A percentile compares a stretch with the other conserved stretches of the same genome.
Conservation (phyloP, 1,284 basidiomycete species). For the Spongiforma sp. region DNA sequence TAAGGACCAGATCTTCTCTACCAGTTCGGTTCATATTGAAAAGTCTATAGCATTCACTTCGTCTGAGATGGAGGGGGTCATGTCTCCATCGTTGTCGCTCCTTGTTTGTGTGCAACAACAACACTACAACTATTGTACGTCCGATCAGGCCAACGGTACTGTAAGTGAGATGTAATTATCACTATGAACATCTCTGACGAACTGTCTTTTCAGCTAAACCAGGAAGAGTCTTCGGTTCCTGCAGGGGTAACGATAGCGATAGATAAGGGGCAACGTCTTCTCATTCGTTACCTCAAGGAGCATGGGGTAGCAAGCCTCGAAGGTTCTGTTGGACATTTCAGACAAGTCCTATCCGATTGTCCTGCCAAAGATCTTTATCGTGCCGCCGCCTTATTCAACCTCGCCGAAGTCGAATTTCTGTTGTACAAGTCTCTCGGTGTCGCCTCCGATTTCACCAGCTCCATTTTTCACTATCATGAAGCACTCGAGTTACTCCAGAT, state of each 20-base stretch:
- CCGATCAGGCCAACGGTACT: background rate
- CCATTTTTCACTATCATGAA: background rate
- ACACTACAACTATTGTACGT: background rate
- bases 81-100: background rate
- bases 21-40: background rate
- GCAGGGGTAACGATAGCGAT: background rate
- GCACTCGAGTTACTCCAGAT: conserved; percentile 6
- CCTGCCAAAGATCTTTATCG: background rate
- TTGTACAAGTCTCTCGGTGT: background rate
- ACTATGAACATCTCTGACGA: background rate
- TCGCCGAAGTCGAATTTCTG: conserved; percentile 13
- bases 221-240: background rate
- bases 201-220: background rate
- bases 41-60: background rate
- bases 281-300: conserved; percentile 1
- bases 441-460: background rate
- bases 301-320: conserved; percentile 1
- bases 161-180: background rate
- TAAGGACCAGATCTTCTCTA: background rate
- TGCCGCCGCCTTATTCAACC: conserved; percentile 13
- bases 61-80: background rate
- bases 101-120: background rate
- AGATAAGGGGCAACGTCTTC: conserved; percentile 3
- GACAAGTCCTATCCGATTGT: conserved; percentile 8
- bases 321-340: conserved; percentile 10